Conservation (phyloP, 371 early-diverging fungal genomes). For the Saksenaea vasiformis region DNA sequence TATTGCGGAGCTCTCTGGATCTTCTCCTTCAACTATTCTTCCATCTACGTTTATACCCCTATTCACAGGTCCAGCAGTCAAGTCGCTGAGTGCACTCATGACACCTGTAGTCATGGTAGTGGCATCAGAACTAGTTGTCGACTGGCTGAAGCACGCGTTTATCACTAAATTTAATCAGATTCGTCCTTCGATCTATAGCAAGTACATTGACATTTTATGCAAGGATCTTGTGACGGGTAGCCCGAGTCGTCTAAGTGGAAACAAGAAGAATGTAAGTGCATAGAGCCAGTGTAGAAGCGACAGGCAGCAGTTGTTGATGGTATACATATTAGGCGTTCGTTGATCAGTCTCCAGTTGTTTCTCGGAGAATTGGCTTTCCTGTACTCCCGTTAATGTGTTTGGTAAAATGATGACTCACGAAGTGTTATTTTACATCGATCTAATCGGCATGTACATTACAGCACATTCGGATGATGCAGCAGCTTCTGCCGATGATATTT, state of each 20-base stretch:
- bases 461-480: conserved; percentile 69
- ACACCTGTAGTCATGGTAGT: conserved; percentile 86
- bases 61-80: conserved; percentile 56
- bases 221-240: conserved; percentile 81
- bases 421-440: not conserved
- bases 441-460: conserved; percentile 12
- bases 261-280: conserved; percentile 20
- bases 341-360: conserved; percentile 87
- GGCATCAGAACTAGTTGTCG: conserved; percentile 89
- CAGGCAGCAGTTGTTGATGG: not conserved
- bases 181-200: conserved; percentile 82
- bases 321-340: conserved; percentile 47
- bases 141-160: conserved; percentile 98
- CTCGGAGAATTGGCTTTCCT: conserved; percentile 90
- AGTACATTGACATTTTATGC: conserved; percentile 86
- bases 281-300: not conserved
- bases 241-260: conserved; percentile 49
- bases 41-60: conserved; percentile 66
- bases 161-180: conserved; percentile 97
- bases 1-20: conserved; percentile 83
- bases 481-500: conserved; percentile 69
- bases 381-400: conserved; percentile 88
- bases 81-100: conserved; percentile 63
- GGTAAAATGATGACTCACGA: conserved; percentile 37
- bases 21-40: conserved; percentile 62